Conservation (phyloP, 73 alveolate species). For the Blepharisma japonicum region DNA sequence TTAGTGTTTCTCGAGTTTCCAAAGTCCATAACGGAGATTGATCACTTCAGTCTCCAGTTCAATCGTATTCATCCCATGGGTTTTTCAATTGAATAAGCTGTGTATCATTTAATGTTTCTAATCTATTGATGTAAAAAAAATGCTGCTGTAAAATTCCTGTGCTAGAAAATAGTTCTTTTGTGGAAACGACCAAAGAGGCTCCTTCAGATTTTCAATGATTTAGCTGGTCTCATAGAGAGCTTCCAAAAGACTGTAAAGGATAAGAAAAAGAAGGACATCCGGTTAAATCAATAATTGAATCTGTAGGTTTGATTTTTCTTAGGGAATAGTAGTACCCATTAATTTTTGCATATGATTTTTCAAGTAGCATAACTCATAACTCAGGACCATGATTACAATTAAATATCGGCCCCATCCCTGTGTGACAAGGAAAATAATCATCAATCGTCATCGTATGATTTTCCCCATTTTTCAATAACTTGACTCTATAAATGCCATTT, state of each 20-base stretch:
- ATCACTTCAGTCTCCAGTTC: constrained; percentile 97
- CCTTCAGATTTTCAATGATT: background rate
- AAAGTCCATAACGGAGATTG: constrained; percentile 83
- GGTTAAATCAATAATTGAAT: constrained; percentile 84
- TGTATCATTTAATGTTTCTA: constrained; percentile 71
- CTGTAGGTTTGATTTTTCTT: constrained; percentile 81
- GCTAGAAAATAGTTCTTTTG: too few species aligned
- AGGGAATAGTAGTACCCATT: constrained; percentile 77
- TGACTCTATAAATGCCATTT: constrained; percentile 64
- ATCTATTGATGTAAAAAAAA: constrained; percentile 77
- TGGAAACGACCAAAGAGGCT: too few species aligned
- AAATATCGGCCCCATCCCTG: constrained; percentile 57
- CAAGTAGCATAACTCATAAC: constrained; percentile 77
- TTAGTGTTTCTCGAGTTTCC: constrained; percentile 51
- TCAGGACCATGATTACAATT: constrained; percentile 57
- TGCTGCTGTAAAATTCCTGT: constrained; percentile 86
- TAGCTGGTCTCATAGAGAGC: constrained; percentile 18
- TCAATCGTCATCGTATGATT: constrained; percentile 62
- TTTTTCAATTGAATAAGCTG: constrained; percentile 81
- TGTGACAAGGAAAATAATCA: constrained; percentile 77
- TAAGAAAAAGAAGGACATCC: constrained; percentile 89
- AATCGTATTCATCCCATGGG: constrained; percentile 91
- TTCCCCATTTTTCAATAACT: constrained; percentile 72
- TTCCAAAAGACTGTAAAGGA: constrained; percentile 68
- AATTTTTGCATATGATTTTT: constrained; percentile 84